Base-by-base conservation (phyloP, 2,329 filamentous ascomycete genomes). In the Fusarium sp. region DNA sequence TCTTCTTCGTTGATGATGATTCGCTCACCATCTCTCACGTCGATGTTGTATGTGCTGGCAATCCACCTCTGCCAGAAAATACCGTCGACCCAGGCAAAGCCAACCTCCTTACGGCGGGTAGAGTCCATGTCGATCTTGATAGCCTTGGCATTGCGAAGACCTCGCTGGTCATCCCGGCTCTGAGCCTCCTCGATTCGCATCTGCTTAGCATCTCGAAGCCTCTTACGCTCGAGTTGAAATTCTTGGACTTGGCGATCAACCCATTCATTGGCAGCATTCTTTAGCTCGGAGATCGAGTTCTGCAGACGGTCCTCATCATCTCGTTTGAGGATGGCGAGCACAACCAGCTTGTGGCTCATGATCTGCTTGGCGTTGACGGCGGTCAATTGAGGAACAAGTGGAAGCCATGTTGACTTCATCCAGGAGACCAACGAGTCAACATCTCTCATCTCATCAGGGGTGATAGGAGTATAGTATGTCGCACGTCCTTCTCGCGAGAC, bases 21-120 rank as follows among this genome's bases (percentile, higher is more conserved):
- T 66, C 93, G 89, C 79, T 98, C 96, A 47, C 95, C 94, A 66
- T 96, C 90, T 75, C 87, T 90, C 64, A 96, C 90, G 72, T 96
- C 92, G 71, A 98, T 91, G 55, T 95, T 95, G 75, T 97, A 99
- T 0, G 95, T 97, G n/a, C 91, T 94, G 71, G 91, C 87, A 68
- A 99, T 89, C 96, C 96, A 99, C 65, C 95, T 88, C 79, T 98
- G 94, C 96, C 96, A 99, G 79, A 98, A 98, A 9, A 93, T 88
- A 50, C 94, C 94, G 77, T 99, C 96, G 14, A 98, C 93, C 96
- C 96, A 99, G 14, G 96, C 96, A 79, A 99, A 99, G 10, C 89
- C 88, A 41, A 98, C 94, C 76, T 97, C 92, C 78, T 95, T 97
- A 72, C 91, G 90, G 75, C 94, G 90, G 52, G 93, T 88, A 76